These are phyloP conservation scores for Diatrype stigma DNA, from an alignment of 2,329 filamentous ascomycete genomes.

Conservation along the genomic window DNA sequence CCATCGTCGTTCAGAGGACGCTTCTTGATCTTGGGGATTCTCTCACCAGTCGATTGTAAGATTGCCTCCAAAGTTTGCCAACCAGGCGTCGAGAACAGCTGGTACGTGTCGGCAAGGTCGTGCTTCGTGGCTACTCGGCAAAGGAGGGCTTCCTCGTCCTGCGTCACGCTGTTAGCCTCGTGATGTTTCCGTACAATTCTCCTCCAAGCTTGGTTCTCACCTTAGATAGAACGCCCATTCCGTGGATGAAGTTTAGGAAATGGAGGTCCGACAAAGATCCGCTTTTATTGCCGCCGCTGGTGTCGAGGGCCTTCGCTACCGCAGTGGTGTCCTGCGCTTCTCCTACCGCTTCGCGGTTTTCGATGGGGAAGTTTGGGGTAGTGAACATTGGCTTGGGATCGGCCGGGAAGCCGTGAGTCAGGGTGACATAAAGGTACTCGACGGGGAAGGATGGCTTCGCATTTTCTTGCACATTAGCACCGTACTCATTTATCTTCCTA, in stretches of 20 bases:
- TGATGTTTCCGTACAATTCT: conserved; percentile 1
- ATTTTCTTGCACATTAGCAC: conserved; percentile 92
- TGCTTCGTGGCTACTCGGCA: conserved; percentile 80
- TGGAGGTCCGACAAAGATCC: conserved; percentile 85
- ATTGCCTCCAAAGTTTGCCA: conserved; percentile 95
- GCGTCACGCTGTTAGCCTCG: conserved; percentile 13
- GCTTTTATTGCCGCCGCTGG: conserved; percentile 54
- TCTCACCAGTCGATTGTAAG: conserved; percentile 95
- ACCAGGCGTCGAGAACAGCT: conserved; percentile 80
- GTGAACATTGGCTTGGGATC: conserved; percentile 73
- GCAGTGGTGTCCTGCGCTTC: conserved; percentile 75
- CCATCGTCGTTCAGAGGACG: conserved; percentile 44
- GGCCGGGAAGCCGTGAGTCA: conserved; percentile 94
- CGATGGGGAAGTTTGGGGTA: conserved; percentile 74
- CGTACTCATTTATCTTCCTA: conserved; percentile 91
- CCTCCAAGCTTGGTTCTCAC: conserved; percentile 45
- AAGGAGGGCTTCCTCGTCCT: conserved; percentile 88
- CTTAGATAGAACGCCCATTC: conserved; percentile 78
- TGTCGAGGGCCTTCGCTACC: conserved; percentile 65
- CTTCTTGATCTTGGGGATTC: conserved; percentile 71
- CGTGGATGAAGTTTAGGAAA: conserved; percentile 80
- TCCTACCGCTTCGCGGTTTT: conserved; percentile 84
- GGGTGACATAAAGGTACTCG: conserved; percentile 90
- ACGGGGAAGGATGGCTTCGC: conserved; percentile 95
- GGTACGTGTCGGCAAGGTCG: conserved; percentile 74